Evolutionary conservation across 495 filamentous ascomycete species (phyloP).

Genomic region (Aspergillus funiculosus): DNA sequence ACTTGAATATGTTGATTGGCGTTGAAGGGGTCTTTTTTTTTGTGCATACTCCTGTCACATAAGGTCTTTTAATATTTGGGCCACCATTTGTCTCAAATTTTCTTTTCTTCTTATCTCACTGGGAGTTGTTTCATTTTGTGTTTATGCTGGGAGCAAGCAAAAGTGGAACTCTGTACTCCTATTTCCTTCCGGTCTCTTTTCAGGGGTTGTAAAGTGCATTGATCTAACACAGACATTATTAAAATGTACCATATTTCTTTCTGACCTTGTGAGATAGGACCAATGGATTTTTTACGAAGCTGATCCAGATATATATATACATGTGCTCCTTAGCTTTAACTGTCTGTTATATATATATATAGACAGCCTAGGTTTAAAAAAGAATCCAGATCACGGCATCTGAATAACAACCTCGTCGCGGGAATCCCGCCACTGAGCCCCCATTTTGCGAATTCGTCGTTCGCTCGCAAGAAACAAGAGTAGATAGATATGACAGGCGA

Average conservation of each 20-base stretch:
- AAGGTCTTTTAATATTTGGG: constrained; percentile 4
- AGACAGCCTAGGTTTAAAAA: constrained; percentile 1
- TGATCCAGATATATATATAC: too few relatives aligned
- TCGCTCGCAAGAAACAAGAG: constrained; percentile 60
- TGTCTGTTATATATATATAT: neutral
- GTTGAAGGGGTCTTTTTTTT: constrained; percentile 5
- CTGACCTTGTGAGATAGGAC: too few relatives aligned
- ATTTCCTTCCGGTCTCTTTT: too few relatives aligned
- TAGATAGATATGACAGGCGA: constrained; percentile 58
- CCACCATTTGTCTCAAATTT: constrained; percentile 2
- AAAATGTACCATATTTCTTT: too few relatives aligned
- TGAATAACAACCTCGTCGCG: constrained; percentile 45
- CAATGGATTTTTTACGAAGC: too few relatives aligned
- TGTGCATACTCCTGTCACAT: neutral
- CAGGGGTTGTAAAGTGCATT: too few relatives aligned
- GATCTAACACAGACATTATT: too few relatives aligned
- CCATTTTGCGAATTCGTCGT: constrained; percentile 47
- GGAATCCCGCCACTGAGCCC: constrained; percentile 53
- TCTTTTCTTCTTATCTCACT: neutral
- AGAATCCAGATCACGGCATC: constrained; percentile 29
- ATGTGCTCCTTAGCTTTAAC: too few relatives aligned
- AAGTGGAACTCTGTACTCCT: too few relatives aligned
- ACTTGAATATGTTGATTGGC: constrained; percentile 7
- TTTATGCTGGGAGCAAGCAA: too few relatives aligned
- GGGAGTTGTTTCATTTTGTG: too few relatives aligned